A percentile compares a stretch with the other conserved stretches of the same genome.
Conservation (phyloP, 2,329 filamentous ascomycete species). For the Magnaporthiopsis rhizophila region DNA sequence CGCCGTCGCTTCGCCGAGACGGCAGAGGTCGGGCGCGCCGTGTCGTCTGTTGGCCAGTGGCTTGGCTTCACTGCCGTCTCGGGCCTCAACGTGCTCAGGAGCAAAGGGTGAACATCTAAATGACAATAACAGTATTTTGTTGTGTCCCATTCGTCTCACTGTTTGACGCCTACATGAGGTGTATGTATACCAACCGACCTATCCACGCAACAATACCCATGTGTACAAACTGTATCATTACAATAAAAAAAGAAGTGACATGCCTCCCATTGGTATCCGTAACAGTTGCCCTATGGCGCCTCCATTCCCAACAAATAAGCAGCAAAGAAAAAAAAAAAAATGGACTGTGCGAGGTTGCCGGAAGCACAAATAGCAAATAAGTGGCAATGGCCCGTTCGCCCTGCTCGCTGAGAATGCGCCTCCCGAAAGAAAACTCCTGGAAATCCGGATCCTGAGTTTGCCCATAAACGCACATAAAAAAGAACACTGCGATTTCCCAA, state of each 20-base stretch:
- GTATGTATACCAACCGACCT: not conserved
- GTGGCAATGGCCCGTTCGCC: not conserved
- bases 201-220: not conserved
- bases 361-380: not conserved
- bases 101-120: constrained; percentile 73
- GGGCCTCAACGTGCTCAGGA: constrained; percentile 73
- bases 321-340: not conserved
- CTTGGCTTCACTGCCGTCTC: constrained; percentile 72
- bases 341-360: not conserved
- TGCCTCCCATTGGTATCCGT: not conserved
- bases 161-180: not conserved
- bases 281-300: not conserved
- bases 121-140: too few relatives aligned
- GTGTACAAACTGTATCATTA: not conserved
- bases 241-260: not conserved
- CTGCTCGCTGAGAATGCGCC: not conserved
- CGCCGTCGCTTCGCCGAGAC: constrained; percentile 66
- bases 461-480: not conserved
- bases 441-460: not conserved
- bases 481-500: not conserved
- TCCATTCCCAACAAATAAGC: not conserved
- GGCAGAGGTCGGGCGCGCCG: constrained; percentile 50
- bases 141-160: not conserved
- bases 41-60: constrained; percentile 65
- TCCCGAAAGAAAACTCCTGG: not conserved